These are phyloP conservation scores for Sungouiella blattae DNA, from an alignment of 805 yeast genomes.

Conservation along the genomic window DNA sequence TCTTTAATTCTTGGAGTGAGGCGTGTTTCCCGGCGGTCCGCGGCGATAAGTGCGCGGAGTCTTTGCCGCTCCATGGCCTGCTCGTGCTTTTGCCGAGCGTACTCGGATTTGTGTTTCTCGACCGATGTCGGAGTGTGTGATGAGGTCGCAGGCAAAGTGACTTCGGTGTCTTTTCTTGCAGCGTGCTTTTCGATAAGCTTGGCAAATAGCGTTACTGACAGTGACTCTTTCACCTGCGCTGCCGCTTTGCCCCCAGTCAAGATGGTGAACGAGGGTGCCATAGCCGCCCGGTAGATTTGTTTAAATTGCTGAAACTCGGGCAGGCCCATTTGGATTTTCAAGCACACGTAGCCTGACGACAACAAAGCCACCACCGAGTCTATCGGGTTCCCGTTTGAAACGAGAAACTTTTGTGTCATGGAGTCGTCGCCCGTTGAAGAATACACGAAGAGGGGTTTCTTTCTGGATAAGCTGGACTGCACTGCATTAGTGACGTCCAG, in stretches of 20 bases:
- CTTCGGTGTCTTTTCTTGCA: no score
- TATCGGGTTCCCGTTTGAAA: neutral
- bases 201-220: neutral
- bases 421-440: neutral
- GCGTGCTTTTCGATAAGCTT: neutral
- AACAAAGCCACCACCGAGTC: no score
- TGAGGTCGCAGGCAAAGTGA: no score
- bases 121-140: neutral
- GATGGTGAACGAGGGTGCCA: constrained; percentile 55
- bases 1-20: neutral
- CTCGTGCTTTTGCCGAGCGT: constrained; percentile 26
- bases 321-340: constrained; percentile 16
- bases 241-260: constrained; percentile 47
- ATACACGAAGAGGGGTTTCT: neutral
- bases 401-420: neutral
- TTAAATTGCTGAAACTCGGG: constrained; percentile 34
- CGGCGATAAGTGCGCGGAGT: constrained; percentile 47
- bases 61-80: constrained; percentile 54
- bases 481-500: neutral
- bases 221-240: constrained; percentile 30
- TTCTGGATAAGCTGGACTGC: neutral
- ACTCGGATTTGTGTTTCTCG: neutral
- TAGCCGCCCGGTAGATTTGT: constrained; percentile 51
- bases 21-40: constrained; percentile 45
- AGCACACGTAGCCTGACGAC: constrained; percentile 2